Percentiles rank a stretch among this genome's conserved stretches.
These are phyloP conservation scores for Phytophthora fragariae DNA, from an alignment of 352 stramenopile genomes.

Conservation along the genomic window DNA sequence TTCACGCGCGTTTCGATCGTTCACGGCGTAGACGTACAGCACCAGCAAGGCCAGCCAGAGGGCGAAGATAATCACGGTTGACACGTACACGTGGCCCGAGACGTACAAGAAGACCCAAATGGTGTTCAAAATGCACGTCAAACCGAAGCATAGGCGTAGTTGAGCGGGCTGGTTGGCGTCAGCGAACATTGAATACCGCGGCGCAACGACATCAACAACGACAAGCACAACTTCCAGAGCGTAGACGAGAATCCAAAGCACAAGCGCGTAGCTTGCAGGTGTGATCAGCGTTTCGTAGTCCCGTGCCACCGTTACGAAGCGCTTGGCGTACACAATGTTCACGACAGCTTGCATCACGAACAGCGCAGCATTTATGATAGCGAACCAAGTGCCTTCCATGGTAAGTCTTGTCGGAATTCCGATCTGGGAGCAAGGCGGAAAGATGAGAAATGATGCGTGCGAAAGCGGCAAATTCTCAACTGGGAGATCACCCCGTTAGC, in stretches of 20 bases:
- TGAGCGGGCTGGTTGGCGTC: constrained; percentile 72
- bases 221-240: constrained; percentile 69
- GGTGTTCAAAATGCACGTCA: constrained; percentile 73
- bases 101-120: constrained; percentile 72
- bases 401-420: constrained; percentile 5
- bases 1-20: constrained; percentile 66
- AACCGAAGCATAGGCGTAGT: constrained; percentile 68
- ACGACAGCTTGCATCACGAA: constrained; percentile 68
- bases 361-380: constrained; percentile 66
- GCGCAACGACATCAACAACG: constrained; percentile 68
- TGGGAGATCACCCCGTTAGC: too few species aligned
- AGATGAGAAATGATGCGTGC: constrained; percentile 27
- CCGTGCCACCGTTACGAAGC: constrained; percentile 52
- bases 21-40: constrained; percentile 84
- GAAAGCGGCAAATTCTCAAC: too few species aligned
- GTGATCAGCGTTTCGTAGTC: constrained; percentile 81
- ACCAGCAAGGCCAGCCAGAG: constrained; percentile 79
- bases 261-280: constrained; percentile 65
- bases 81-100: constrained; percentile 58
- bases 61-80: constrained; percentile 68
- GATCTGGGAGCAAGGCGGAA: constrained; percentile 11
- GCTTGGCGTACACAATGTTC: constrained; percentile 73
- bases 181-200: constrained; percentile 73
- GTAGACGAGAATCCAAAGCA: constrained; percentile 80
- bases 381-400: constrained; percentile 63